Base-by-base conservation (phyloP, 495 filamentous ascomycete species). In the Tuber microsphaerosporum region DNA sequence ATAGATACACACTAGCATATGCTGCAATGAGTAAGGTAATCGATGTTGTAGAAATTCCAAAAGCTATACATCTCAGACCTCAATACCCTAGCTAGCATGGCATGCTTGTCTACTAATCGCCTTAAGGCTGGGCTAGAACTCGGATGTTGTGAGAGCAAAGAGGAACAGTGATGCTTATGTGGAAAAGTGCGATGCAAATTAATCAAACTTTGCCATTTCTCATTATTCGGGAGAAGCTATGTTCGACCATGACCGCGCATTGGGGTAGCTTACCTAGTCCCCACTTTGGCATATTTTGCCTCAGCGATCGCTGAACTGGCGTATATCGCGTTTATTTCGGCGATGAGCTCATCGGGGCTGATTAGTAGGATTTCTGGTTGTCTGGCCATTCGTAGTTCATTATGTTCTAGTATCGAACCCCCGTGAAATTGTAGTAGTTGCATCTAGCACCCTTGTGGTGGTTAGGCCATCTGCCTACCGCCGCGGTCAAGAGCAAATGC, bases 51-150 rank as follows among this genome's bases (percentile, higher is more conserved):
- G 81, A 1, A 94, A 82, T 76, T 94, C 92, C 9, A 94, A 84
- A 77, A 93, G 2, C 88, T 88, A 74, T 94, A 90, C 34, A 97
- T 94, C 0, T 90, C 92, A 81, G 94, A 89, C 26, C 90, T 87
- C 93, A 92, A 97, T 89, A 97, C 92, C 3, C 92, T 84, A 5
- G 90, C 91, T 0, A 92, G 92, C 91, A 96, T 94, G 2, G 87
- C 87, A 75, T 93, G 93, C 74, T 91, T 91, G 8, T 87, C 85
- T 0, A 91, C 89, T 2, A 93, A 77, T 7, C 85, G 82, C 72
- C 87, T 81, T 1, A 94, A 75, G 5, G 87, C 87, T 1, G 85
- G 85, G 69, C 85, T 89, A 0, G 92, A 90, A 0, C 88, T 88
- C 0, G 91, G 92, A 77, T 94, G 91, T 75, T 94, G 91, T 1